A percentile compares a stretch with the other conserved stretches of the same genome.
Evolutionary conservation across 805 yeast species (phyloP).

Genomic region (Nakazawaea ernobii): DNA sequence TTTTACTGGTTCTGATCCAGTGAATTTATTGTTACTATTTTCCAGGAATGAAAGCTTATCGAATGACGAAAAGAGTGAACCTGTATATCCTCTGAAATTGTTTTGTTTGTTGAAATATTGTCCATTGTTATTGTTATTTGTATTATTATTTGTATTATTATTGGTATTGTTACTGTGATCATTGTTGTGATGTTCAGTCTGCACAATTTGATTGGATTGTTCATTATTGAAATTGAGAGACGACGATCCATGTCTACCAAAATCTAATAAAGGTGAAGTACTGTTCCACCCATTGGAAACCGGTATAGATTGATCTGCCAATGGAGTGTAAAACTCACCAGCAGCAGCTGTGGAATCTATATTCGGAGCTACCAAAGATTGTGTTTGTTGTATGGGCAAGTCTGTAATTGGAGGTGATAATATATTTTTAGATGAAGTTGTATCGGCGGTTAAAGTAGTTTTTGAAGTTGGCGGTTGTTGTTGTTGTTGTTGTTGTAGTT

Average conservation of each 20-base stretch:
- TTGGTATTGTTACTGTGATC: background rate
- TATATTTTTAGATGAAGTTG: background rate
- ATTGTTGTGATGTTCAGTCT: background rate
- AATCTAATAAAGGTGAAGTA: conserved; percentile 2
- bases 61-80: background rate
- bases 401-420: background rate
- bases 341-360: background rate
- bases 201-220: background rate
- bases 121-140: background rate
- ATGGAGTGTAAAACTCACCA: background rate
- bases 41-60: conserved; percentile 6
- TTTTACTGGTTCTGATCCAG: conserved; percentile 9
- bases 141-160: background rate
- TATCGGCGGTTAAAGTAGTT: background rate
- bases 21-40: conserved; percentile 1
- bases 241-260: conserved; percentile 3
- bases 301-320: background rate
- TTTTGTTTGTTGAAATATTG: background rate
- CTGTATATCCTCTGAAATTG: background rate
- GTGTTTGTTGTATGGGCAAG: background rate
- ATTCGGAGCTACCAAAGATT: background rate
- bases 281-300: background rate
- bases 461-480: background rate
- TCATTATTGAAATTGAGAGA: background rate
- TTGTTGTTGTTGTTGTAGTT: background rate